These are phyloP conservation scores for Phellopilus nigrolimitatus DNA, from an alignment of 1,284 basidiomycete genomes.

Conservation along the genomic window DNA sequence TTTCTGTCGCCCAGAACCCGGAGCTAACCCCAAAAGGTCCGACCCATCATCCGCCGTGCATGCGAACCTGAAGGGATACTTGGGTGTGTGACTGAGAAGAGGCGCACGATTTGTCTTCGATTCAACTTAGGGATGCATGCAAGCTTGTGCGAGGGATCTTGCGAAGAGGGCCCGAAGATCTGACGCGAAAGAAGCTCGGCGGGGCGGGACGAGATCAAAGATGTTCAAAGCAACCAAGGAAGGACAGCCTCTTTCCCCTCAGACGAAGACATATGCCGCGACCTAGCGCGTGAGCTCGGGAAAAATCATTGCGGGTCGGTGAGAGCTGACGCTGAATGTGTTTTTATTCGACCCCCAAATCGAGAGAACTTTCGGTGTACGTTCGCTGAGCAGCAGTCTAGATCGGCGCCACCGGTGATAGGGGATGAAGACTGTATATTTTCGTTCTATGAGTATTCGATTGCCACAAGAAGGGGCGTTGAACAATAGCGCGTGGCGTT, in stretches of 20 bases:
- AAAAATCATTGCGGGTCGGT: not conserved
- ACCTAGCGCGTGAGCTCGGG: not conserved
- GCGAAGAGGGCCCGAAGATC: conserved; percentile 19
- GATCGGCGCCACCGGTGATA: not conserved
- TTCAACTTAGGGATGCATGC: conserved; percentile 1
- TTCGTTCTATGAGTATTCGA: not conserved
- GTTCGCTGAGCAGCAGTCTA: not conserved
- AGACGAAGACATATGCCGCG: not conserved
- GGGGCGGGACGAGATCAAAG: no score
- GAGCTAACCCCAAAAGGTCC: not conserved
- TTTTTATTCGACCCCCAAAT: not conserved
- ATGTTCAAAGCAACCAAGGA: not conserved
- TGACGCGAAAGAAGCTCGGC: conserved; percentile 8
- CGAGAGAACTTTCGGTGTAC: no score
- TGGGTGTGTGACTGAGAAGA: conserved; percentile 1
- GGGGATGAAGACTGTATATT: not conserved
- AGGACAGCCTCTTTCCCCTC: conserved; percentile 11
- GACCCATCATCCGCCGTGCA: no score
- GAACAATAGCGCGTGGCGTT: not conserved
- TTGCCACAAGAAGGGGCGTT: not conserved
- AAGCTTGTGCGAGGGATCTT: not conserved
- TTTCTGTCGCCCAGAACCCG: no score
- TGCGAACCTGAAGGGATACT: no score
- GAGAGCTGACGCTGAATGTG: not conserved
- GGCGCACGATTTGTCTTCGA: no score